Evolutionary conservation across 1,284 basidiomycete genomes (phyloP).

Genomic region (Ganoderma sinense): DNA sequence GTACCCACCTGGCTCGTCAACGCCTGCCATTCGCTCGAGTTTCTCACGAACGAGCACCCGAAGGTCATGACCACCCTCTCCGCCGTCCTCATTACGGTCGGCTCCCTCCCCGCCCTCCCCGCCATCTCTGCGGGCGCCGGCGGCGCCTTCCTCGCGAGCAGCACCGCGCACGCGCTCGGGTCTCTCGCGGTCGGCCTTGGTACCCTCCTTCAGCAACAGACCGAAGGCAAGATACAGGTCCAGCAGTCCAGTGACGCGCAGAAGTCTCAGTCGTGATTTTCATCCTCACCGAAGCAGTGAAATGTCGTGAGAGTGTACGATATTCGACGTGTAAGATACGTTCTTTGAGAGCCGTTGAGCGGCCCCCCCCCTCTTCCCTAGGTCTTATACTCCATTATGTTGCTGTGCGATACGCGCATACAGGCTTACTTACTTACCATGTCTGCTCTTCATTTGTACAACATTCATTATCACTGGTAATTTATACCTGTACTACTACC

Average conservation of each 20-base stretch:
- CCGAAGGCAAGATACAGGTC: conserved; percentile 32
- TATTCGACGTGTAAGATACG: background rate
- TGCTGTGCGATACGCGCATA: background rate
- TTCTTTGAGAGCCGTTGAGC: conserved; percentile 10
- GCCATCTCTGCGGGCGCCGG: conserved; percentile 70
- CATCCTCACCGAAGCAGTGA: background rate
- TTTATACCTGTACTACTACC: conserved; percentile 13
- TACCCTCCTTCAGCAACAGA: conserved; percentile 46
- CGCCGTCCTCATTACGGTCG: conserved; percentile 78
- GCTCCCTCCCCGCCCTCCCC: conserved; percentile 74
- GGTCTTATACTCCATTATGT: background rate
- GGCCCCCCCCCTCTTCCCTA: background rate
- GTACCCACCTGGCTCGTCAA: conserved; percentile 79
- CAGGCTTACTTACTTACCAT: background rate
- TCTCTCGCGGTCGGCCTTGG: conserved; percentile 78
- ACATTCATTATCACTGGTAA: conserved; percentile 18
- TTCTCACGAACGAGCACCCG: conserved; percentile 75
- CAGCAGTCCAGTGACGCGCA: conserved; percentile 15
- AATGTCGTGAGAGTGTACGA: conserved; percentile 11
- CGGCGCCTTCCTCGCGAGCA: conserved; percentile 72
- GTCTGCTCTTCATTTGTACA: conserved; percentile 18
- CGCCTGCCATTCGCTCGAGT: conserved; percentile 76
- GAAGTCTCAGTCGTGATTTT: conserved; percentile 14
- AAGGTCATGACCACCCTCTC: conserved; percentile 77
- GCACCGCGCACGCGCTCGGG: conserved; percentile 76